Percentiles rank a stretch among this genome's conserved stretches.
phyloP scores from a whole-genome alignment of 768 basidiomycete genomes.

The Filobasidium wieringae region DNA sequence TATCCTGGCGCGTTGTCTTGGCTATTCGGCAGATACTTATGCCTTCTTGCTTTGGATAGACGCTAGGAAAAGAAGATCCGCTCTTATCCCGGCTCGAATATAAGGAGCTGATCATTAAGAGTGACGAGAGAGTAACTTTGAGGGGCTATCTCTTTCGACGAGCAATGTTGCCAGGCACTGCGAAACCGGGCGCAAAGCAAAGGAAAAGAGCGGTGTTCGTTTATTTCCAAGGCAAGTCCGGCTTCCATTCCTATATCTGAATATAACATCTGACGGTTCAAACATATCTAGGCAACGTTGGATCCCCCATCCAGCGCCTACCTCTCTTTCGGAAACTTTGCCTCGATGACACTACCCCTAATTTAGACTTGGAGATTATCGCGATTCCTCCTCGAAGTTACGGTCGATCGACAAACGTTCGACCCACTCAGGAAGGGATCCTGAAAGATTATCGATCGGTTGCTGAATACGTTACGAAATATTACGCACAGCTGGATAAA shows the following conservation, averaged over 20 bases:
- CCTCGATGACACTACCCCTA: neutral
- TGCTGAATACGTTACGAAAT: conserved; percentile 34
- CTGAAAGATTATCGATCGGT: conserved; percentile 41
- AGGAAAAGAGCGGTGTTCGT: conserved; percentile 38
- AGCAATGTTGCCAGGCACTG: too few relatives aligned
- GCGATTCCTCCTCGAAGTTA: conserved; percentile 47
- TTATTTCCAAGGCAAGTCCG: conserved; percentile 39
- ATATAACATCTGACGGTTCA: neutral
- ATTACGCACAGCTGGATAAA: conserved; percentile 31
- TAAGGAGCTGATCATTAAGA: conserved; percentile 31
- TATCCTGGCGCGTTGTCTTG: too few relatives aligned
- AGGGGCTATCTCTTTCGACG: too few relatives aligned
- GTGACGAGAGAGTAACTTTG: too few relatives aligned
- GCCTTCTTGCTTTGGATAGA: neutral
- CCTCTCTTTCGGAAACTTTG: conserved; percentile 41
- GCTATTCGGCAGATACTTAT: neutral
- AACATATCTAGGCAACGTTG: conserved; percentile 43
- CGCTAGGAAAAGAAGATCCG: conserved; percentile 14
- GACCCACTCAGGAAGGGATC: conserved; percentile 42
- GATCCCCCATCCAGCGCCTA: conserved; percentile 44
- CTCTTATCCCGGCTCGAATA: conserved; percentile 26
- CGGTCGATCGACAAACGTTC: conserved; percentile 43
- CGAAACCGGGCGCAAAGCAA: too few relatives aligned
- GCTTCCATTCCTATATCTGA: neutral
- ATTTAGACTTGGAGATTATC: conserved; percentile 31